Evolutionary conservation across 306 rosid genomes (phyloP), one percentile per base, ranked within the genome.

Genomic region (Cucurbita moschata): DNA sequence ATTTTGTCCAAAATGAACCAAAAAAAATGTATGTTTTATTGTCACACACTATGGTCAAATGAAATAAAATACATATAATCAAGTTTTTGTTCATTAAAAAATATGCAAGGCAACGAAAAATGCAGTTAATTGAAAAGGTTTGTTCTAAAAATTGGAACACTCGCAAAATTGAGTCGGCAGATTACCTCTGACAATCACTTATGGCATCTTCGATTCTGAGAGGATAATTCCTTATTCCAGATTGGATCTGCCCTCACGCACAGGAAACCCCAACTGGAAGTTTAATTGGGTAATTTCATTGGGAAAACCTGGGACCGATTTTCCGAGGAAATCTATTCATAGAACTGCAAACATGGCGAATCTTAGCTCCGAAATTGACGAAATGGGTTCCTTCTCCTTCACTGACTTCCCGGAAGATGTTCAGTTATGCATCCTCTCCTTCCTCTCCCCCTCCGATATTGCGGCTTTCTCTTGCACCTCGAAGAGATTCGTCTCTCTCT

Each of bases 321-420:
- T 64, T 64, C 16, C 37, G 77, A 40, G 77, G 21, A 30, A 57
- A 21, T 8, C 42, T n/a, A 55, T 73, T 52, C 50, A 14, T 42
- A 40, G 49, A 46, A 16, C 30, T 10, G 38, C 6, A 42, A 83
- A 74, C 69, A 85, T 85, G 89, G 79, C 79, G 65, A 80, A 80
- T 72, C 35, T 67, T 3, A 69, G 56, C 47, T 65, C 39, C 58
- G 16, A 19, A 8, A 26, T 62, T n/a, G 78, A 79, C 38, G 83
- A 68, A 58, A 21, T 43, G n/a, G 73, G 19, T 7, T 57, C 86
- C 50, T 15, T 83, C 51, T 84, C 89, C 40, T 91, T 95, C 84
- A 43, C 49, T 62, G 90, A 95, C 55, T 91, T 91, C 79, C 92
- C 97, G 0, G 97, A 89, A 59, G 99, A 94, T 47, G 89, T 94